A percentile compares a stretch with the other conserved stretches of the same genome.
phyloP scores from a whole-genome alignment of 805 yeast genomes.

The Candida orba region DNA sequence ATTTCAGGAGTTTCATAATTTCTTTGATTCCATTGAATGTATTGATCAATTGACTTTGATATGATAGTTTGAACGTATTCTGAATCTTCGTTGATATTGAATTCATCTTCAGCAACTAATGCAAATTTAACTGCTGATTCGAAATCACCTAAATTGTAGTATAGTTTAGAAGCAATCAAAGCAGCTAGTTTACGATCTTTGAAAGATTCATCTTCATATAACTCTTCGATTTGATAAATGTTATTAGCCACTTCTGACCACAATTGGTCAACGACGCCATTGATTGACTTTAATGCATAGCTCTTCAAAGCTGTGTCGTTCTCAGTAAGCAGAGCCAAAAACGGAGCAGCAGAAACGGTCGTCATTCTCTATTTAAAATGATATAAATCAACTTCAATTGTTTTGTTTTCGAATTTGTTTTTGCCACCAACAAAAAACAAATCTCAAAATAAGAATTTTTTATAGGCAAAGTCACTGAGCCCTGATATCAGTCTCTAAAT shows the following conservation, averaged over 20 bases:
- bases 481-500: too few relatives aligned
- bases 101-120: constrained; percentile 72
- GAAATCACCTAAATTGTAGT: constrained; percentile 89
- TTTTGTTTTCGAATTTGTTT: too few relatives aligned
- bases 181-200: constrained; percentile 82
- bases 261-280: constrained; percentile 76
- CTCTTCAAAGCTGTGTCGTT: constrained; percentile 68
- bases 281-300: constrained; percentile 78
- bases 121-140: constrained; percentile 87
- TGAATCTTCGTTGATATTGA: constrained; percentile 66
- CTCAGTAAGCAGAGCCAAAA: constrained; percentile 83
- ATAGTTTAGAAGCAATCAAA: constrained; percentile 80
- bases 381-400: too few relatives aligned
- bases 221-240: constrained; percentile 80
- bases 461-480: not conserved
- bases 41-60: constrained; percentile 83
- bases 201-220: constrained; percentile 79
- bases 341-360: constrained; percentile 78
- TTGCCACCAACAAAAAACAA: constrained; percentile 4
- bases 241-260: constrained; percentile 98
- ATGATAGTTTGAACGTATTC: constrained; percentile 92
- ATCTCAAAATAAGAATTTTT: too few relatives aligned
- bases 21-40: constrained; percentile 57
- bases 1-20: constrained; percentile 29
- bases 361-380: not conserved